Evolutionary conservation across 495 filamentous ascomycete species (phyloP), one percentile per base, ranked within the genome.

Genomic region (Podospora pseudopauciseta): DNA sequence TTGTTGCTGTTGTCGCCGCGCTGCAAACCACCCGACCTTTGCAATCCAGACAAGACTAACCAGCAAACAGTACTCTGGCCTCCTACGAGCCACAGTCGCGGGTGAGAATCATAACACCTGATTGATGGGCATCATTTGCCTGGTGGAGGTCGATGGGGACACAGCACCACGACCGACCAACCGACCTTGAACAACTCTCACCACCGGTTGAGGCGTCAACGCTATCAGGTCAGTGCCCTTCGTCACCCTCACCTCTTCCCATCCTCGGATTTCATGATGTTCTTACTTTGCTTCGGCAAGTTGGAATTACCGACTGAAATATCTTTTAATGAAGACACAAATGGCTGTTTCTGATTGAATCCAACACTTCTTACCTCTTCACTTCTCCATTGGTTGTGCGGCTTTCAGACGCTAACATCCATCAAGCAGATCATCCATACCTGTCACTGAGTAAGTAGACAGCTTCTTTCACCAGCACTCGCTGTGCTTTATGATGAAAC

Each of bases 291-390:
- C 86, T 83, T 84, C 76, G 85, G 87, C 92, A 94, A 96, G 92
- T 97, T 93, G 93, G 96, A 98, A 97, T 98, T 98, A 98, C 94
- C 94, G 94, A 90, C 94, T 88, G 92, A 98, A 87, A 86, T 83
- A 86, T 84, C 19, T 63, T 26, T 49, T 63, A 75, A 85, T 91
- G 93, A 90, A 85, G 92, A 93, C 81, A 96, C 80, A 77, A 86
- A 90, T 90, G 92, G 92, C 92, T 96, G 85, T 88, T 83, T 89
- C 94, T 97, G 94, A 97, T 86, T 81, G 30, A 23, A 63, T 32
- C 19, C 61, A 49, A 61, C 7, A 28, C 34, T 68, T 67, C 71
- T 63, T 62, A 49, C 5, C 23, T 60, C 58, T 56, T 59, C 19
- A 66, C 58, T n/a, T 67, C 57, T 57, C 58, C 59, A 57, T 27